Conservation (phyloP, 768 basidiomycete species). For the Melanogaster broomeanus region DNA sequence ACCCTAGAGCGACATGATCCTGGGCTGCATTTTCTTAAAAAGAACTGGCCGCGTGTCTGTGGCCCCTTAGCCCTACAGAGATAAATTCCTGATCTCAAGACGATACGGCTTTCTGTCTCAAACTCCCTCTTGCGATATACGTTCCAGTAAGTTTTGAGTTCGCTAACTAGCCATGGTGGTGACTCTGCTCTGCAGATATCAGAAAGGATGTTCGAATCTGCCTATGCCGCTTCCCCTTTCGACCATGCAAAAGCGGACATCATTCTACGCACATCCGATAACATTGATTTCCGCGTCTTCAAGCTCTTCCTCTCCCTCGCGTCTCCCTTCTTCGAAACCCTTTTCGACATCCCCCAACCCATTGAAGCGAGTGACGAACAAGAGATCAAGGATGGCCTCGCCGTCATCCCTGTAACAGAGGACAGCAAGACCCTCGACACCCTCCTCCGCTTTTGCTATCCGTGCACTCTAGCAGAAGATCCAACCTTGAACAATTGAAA, state of each 20-base stretch:
- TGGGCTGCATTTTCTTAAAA: too few species aligned
- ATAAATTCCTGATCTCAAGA: too few species aligned
- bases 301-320: conserved; percentile 33
- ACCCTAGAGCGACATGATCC: too few species aligned
- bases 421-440: conserved; percentile 20
- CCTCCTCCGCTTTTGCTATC: conserved; percentile 28
- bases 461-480: conserved; percentile 23
- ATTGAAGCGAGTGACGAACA: conserved; percentile 4
- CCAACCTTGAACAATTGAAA: conserved; percentile 8
- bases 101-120: too few species aligned
- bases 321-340: conserved; percentile 34
- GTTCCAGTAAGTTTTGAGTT: background rate
- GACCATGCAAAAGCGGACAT: conserved; percentile 24
- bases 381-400: conserved; percentile 14
- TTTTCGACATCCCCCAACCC: conserved; percentile 33
- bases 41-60: too few species aligned
- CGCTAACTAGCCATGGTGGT: background rate
- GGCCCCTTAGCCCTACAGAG: too few species aligned
- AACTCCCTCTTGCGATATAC: background rate
- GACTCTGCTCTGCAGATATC: background rate
- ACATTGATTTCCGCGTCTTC: conserved; percentile 32
- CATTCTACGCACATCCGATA: conserved; percentile 29
- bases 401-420: conserved; percentile 21
- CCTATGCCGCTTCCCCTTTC: conserved; percentile 20
- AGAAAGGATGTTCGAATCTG: background rate